Percentiles rank a stretch among this genome's conserved stretches.
phyloP scores from a whole-genome alignment of 495 filamentous ascomycete genomes.

The Recurvomyces mirabilis region DNA sequence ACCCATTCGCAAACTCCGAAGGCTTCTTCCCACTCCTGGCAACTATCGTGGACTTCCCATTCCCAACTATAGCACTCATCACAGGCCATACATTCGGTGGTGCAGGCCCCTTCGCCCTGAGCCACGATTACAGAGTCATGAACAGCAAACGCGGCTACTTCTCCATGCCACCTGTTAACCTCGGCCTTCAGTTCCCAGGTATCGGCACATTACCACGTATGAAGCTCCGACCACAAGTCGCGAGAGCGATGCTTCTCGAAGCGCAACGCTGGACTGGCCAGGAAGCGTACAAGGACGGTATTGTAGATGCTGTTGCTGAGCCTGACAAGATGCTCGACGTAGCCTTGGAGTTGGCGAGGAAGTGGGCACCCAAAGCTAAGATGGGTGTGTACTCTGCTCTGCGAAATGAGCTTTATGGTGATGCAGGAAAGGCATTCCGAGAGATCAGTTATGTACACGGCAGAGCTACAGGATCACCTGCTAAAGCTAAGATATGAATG shows the following conservation, averaged over 20 bases:
- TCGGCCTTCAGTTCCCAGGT: constrained; percentile 41
- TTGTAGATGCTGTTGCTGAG: constrained; percentile 39
- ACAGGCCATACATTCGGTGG: constrained; percentile 44
- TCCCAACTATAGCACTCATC: constrained; percentile 40
- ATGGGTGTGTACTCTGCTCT: constrained; percentile 40
- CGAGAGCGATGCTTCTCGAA: constrained; percentile 42
- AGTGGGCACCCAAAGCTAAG: constrained; percentile 38
- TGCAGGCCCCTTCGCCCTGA: constrained; percentile 37
- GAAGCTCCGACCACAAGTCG: constrained; percentile 38
- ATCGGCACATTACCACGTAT: constrained; percentile 39
- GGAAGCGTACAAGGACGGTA: constrained; percentile 38
- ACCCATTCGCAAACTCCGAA: constrained; percentile 40
- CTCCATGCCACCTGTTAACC: constrained; percentile 40
- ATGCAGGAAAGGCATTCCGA: constrained; percentile 38
- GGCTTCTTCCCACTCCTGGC: constrained; percentile 39
- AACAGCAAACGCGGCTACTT: constrained; percentile 40
- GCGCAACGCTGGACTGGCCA: constrained; percentile 41
- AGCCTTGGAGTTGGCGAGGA: constrained; percentile 32
- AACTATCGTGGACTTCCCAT: constrained; percentile 42
- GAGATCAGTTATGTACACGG: constrained; percentile 42
- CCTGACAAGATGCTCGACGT: constrained; percentile 38
- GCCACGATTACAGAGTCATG: constrained; percentile 44
- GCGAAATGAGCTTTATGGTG: constrained; percentile 41
- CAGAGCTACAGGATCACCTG: constrained; percentile 22
- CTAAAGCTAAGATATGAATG: constrained; percentile 30